Evolutionary conservation across 805 yeast species (phyloP).

Genomic region (Ogataea nonfermentans): DNA sequence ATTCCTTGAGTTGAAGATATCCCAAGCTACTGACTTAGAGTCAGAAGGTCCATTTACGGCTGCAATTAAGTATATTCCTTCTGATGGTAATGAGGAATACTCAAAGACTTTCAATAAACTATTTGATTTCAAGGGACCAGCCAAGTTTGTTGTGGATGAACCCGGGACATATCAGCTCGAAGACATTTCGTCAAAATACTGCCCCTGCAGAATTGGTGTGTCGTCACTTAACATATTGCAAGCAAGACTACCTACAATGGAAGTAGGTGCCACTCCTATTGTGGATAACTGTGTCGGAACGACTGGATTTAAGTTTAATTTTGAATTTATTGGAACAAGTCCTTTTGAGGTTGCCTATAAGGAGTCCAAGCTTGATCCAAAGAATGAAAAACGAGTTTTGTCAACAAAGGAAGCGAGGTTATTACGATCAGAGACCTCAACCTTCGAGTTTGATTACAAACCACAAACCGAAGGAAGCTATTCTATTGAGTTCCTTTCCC

Average conservation of each 20-base stretch:
- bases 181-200: constrained; percentile 55
- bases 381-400: constrained; percentile 26
- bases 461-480: constrained; percentile 84
- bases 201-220: constrained; percentile 68
- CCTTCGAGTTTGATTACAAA: constrained; percentile 54
- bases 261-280: constrained; percentile 54
- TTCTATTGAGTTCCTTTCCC: constrained; percentile 62
- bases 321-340: constrained; percentile 75
- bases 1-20: constrained; percentile 28
- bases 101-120: constrained; percentile 21
- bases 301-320: constrained; percentile 69
- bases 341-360: constrained; percentile 72
- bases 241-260: constrained; percentile 41
- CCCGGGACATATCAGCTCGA: constrained; percentile 69
- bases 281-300: constrained; percentile 90
- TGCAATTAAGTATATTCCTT: constrained; percentile 32
- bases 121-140: constrained; percentile 29
- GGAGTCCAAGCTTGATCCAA: constrained; percentile 51
- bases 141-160: constrained; percentile 39
- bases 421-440: constrained; percentile 33
- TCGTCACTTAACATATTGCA: constrained; percentile 46
- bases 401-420: constrained; percentile 27
- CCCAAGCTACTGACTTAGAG: constrained; percentile 24
- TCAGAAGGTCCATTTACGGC: constrained; percentile 50
- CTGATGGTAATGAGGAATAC: constrained; percentile 21